A percentile compares a stretch with the other conserved stretches of the same genome.
phyloP scores from a whole-genome alignment of 495 filamentous ascomycete species.

The Friedmanniomyces endolithicus region DNA sequence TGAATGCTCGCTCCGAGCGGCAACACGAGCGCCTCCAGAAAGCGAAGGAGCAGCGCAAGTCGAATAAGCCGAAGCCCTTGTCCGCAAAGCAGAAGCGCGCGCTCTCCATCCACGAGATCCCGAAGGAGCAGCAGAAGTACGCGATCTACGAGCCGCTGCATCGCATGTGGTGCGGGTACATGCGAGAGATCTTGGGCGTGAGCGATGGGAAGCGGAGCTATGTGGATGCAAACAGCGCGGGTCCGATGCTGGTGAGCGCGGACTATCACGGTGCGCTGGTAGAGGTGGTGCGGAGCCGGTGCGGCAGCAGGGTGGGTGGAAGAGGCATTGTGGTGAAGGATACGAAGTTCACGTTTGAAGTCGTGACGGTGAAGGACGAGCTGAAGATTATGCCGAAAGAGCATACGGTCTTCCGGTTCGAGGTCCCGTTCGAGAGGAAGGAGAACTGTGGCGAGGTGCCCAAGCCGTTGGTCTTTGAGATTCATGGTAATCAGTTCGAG shows the following conservation, averaged over 20 bases:
- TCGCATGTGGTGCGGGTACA: constrained; percentile 69
- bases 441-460: constrained; percentile 11
- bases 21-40: constrained; percentile 40
- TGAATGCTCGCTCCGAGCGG: constrained; percentile 48
- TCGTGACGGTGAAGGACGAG: constrained; percentile 54
- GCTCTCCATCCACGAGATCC: constrained; percentile 61
- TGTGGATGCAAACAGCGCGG: constrained; percentile 40
- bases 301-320: constrained; percentile 68
- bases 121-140: constrained; percentile 55
- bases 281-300: constrained; percentile 70
- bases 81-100: constrained; percentile 68
- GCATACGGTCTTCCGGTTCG: constrained; percentile 70
- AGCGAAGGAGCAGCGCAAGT: constrained; percentile 44
- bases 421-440: constrained; percentile 34
- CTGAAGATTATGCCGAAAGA: constrained; percentile 70
- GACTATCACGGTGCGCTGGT: constrained; percentile 84
- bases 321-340: constrained; percentile 82
- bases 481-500: constrained; percentile 79
- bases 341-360: constrained; percentile 70
- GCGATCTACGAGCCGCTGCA: constrained; percentile 64
- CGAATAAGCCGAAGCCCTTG: constrained; percentile 52
- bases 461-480: constrained; percentile 57
- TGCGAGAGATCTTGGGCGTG: constrained; percentile 56
- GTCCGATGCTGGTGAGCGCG: constrained; percentile 61
- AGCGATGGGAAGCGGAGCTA: constrained; percentile 33